These are phyloP conservation scores for Sporothrix mexicana DNA, from an alignment of 2,329 filamentous ascomycete species.

Conservation along the genomic window DNA sequence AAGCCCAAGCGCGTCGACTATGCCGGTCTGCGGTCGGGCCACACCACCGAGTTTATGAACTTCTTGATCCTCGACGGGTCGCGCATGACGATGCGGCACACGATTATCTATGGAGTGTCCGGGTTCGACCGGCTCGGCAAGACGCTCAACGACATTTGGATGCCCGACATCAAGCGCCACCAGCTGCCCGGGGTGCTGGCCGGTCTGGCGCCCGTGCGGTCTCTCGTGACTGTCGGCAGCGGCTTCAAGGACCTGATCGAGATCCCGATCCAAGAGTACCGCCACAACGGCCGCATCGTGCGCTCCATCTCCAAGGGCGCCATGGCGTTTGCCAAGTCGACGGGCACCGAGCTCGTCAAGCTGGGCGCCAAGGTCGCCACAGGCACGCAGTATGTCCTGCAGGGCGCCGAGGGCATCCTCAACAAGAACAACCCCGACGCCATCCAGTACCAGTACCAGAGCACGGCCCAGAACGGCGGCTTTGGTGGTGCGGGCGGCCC, in stretches of 20 bases:
- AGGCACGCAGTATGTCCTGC: constrained; percentile 90
- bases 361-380: constrained; percentile 93
- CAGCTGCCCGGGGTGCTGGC: constrained; percentile 89
- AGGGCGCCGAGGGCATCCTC: constrained; percentile 84
- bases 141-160: constrained; percentile 95
- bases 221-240: constrained; percentile 86
- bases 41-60: constrained; percentile 98
- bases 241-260: constrained; percentile 86
- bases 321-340: constrained; percentile 87
- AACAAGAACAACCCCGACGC: constrained; percentile 48
- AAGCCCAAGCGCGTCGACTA: constrained; percentile 99
- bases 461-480: constrained; percentile 1
- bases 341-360: constrained; percentile 91
- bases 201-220: constrained; percentile 86
- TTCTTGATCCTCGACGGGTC: constrained; percentile 91
- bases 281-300: constrained; percentile 89
- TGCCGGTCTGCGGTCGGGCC: constrained; percentile 85
- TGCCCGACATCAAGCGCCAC: constrained; percentile 85
- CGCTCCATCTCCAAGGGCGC: constrained; percentile 92
- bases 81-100: constrained; percentile 82
- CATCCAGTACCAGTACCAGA: constrained; percentile 46
- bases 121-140: constrained; percentile 91
- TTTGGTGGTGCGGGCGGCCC: constrained; percentile 23
- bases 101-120: constrained; percentile 88
- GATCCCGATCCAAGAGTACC: constrained; percentile 89